Conservation (phyloP, 2,329 filamentous ascomycete species). For the Hirsutella thompsonii region DNA sequence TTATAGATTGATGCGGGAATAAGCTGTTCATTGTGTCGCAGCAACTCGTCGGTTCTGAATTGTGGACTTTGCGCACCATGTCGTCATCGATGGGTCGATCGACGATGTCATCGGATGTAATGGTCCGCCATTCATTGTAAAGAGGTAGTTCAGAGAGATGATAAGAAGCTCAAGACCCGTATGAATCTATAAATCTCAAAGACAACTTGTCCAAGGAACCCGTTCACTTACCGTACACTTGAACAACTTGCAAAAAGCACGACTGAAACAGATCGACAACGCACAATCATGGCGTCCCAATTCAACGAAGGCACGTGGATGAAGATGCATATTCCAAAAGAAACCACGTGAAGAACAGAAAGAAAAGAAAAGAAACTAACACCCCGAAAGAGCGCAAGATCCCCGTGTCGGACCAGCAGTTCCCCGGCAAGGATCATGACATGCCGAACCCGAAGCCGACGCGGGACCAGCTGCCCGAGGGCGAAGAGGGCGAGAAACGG, state of each 20-base stretch:
- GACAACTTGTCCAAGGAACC: too few species aligned
- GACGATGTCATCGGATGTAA: not conserved
- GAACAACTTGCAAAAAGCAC: too few species aligned
- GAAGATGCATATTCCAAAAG: too few species aligned
- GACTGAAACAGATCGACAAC: not conserved
- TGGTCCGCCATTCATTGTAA: not conserved
- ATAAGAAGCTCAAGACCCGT: too few species aligned
- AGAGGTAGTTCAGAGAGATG: not conserved
- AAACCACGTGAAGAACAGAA: not conserved
- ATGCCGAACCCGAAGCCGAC: conserved; percentile 32
- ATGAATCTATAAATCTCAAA: too few species aligned
- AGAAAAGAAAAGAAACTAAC: not conserved
- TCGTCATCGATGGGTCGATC: not conserved
- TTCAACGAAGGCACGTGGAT: not conserved
- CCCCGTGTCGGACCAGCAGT: conserved; percentile 15
- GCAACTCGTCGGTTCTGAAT: not conserved
- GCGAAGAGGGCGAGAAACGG: conserved; percentile 44
- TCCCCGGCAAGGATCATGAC: conserved; percentile 14
- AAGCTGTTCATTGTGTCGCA: not conserved
- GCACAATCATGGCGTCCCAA: not conserved
- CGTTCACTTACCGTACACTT: too few species aligned
- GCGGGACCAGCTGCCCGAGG: conserved; percentile 51
- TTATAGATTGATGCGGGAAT: too few species aligned
- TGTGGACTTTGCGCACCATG: not conserved
- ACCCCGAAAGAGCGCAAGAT: conserved; percentile 12